Base-by-base conservation (phyloP, 805 yeast species). In the Candida golubevii region DNA sequence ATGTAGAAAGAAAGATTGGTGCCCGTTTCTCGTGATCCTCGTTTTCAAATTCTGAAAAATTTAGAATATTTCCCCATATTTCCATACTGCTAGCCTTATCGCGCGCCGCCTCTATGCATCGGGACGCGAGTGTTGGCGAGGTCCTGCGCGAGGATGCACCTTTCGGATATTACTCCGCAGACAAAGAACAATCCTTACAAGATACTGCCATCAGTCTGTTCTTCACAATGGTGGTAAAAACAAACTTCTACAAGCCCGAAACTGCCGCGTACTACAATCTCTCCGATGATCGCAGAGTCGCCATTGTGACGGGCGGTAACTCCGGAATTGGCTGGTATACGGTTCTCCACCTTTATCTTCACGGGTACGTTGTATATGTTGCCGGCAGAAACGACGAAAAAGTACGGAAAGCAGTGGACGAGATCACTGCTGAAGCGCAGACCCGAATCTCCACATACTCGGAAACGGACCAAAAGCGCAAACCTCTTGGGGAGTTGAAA, bases 271-370 rank as follows among this genome's bases (percentile, higher is more conserved):
- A 61, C 48, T 54, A 50, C 33, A 48, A 67, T 33, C 71, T 71
- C 0, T 33, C 36, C 12, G 42, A 26, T 6, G 61, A 61, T 10
- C 51, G 61, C 8, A 49, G 63, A 33, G 67, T 63, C 5, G 72
- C 60, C 1, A 51, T 66, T 7, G 56, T 70, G 10, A 69, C 75
- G 6, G 75, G 74, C 6, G 74, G 69, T 10, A 65, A 65, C 38
- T 59, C 65, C 6, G 75, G 75, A 7, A 62, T 70, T 38, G 75
- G 75, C 10, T 69, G 63, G 65, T 69, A 50, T 49, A 69, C 72
- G 1, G 66, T 57, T 7, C 51, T 69, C 29, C 72, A 69, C 49
- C 59, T 70, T 26, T 67, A 65, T 48, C 55, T 69, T 26, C 75
- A 69, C 39, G 75, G 75, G 1, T 69, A 60, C 45, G 47, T 53